Evolutionary conservation across 805 yeast genomes (phyloP), one percentile per base, ranked within the genome.

Genomic region (Cyberlindnera saturnus): DNA sequence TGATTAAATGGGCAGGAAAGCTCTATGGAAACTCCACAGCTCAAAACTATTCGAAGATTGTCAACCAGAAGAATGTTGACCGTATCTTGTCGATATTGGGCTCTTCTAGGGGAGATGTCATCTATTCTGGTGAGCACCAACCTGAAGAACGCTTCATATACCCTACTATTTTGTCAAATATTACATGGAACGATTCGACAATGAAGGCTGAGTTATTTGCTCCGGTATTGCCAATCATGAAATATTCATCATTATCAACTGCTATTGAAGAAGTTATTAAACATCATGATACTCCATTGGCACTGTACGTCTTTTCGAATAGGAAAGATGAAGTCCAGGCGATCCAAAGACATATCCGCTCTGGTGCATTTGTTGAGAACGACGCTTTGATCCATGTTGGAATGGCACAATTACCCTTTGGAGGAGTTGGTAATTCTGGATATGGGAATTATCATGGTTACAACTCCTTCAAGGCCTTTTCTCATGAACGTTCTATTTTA

Each of bases 351-450:
- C 56, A 68, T 9, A 66, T 87, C 19, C 74, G 95, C 56, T 82
- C 93, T 0, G 52, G 52, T 38, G 44, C 43, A 5, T 43, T 45
- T 38, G 83, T 77, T 4, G 67, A 79, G 13, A 87, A 88, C 58
- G 96, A 89, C 51, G 72, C 81, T 0, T 40, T 87, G 38, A 47
- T 86, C 55, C 95, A 88, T 49, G 87, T 77, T 35, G 90, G 79
- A 1, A 70, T 84, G 41, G 45, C 70, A 6, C 71, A 72, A 39
- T 77, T 86, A 3, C 97, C 97, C 20, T 91, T 90, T 64, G 98
- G 98, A 30, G 98, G 98, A 19, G 66, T 90, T 43, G 96, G 97
- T 13, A 60, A 60, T 14, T 86, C 96, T 0, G 98, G 98, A 1
- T 67, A 69, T 45, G 97, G 97, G 10, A 65, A 73, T 30, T 89